Percentiles rank a stretch among this genome's conserved stretches.
phyloP scores from a whole-genome alignment of 495 filamentous ascomycete genomes.

The Penicillium verhagenii region DNA sequence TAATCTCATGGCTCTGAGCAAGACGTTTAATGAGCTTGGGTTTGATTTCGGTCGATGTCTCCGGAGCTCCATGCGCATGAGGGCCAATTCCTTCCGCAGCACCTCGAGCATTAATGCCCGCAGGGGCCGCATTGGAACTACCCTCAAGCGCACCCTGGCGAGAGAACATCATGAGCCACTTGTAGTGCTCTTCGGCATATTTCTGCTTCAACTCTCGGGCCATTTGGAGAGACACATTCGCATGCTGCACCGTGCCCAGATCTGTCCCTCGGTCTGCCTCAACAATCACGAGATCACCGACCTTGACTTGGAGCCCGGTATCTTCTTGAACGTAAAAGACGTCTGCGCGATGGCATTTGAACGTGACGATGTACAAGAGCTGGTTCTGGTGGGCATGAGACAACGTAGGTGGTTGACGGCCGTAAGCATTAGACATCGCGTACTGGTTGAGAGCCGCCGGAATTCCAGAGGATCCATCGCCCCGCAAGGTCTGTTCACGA shows the following conservation, averaged over 20 bases:
- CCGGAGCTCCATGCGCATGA: conserved; percentile 71
- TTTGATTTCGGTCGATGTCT: conserved; percentile 76
- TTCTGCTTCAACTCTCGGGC: conserved; percentile 87
- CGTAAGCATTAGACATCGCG: conserved; percentile 45
- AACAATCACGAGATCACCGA: conserved; percentile 92
- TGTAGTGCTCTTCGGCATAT: conserved; percentile 89
- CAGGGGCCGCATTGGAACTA: conserved; percentile 46
- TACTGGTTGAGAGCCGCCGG: conserved; percentile 55
- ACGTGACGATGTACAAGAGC: conserved; percentile 87
- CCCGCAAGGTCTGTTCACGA: conserved; percentile 43
- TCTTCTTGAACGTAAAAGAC: conserved; percentile 96
- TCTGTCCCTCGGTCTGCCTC: conserved; percentile 96
- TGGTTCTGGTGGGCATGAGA: conserved; percentile 74
- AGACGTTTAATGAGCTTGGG: conserved; percentile 95
- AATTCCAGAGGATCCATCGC: conserved; percentile 38
- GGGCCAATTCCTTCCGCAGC: conserved; percentile 74
- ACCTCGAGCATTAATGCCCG: conserved; percentile 52
- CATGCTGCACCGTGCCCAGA: conserved; percentile 84
- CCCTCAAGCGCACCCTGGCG: conserved; percentile 64
- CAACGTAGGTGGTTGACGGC: conserved; percentile 59
- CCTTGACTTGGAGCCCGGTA: conserved; percentile 84
- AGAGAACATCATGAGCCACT: conserved; percentile 97
- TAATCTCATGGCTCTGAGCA: conserved; percentile 85
- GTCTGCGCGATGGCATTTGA: conserved; percentile 91
- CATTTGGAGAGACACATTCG: conserved; percentile 77